phyloP scores from a whole-genome alignment of 1,139 yeast genomes.

The Pichia cactophila region DNA sequence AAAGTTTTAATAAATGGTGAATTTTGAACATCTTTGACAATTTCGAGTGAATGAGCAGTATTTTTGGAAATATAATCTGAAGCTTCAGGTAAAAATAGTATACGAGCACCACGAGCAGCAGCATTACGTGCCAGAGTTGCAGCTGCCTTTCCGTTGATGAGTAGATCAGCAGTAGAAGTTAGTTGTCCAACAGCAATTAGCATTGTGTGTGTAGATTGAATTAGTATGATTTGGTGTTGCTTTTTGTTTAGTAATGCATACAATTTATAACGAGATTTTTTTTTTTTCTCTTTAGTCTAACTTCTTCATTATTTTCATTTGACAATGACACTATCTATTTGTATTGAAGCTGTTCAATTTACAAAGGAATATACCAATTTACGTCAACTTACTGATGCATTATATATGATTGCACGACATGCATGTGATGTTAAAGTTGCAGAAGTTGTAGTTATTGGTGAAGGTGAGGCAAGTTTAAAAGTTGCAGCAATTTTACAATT shows the following conservation, averaged over 20 bases:
- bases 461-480: conserved; percentile 22
- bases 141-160: conserved; percentile 52
- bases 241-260: too few relatives aligned
- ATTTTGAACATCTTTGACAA: conserved; percentile 41
- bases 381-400: conserved; percentile 64
- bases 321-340: conserved; percentile 1
- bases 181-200: conserved; percentile 82
- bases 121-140: conserved; percentile 57
- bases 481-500: conserved; percentile 53
- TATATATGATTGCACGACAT: conserved; percentile 73
- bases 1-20: conserved; percentile 47
- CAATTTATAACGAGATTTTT: not conserved
- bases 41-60: conserved; percentile 48
- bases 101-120: conserved; percentile 46
- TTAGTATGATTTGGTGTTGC: too few relatives aligned
- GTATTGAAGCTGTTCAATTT: conserved; percentile 3
- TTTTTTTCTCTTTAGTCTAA: not conserved
- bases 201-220: conserved; percentile 32
- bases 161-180: conserved; percentile 61
- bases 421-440: conserved; percentile 62
- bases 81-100: conserved; percentile 87
- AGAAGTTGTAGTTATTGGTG: conserved; percentile 56
- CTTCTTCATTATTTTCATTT: not conserved
- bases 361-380: conserved; percentile 32
- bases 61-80: conserved; percentile 73